Evolutionary conservation across 176 grass and related monocot genomes (phyloP).

Genomic region (Eleusine indica): DNA sequence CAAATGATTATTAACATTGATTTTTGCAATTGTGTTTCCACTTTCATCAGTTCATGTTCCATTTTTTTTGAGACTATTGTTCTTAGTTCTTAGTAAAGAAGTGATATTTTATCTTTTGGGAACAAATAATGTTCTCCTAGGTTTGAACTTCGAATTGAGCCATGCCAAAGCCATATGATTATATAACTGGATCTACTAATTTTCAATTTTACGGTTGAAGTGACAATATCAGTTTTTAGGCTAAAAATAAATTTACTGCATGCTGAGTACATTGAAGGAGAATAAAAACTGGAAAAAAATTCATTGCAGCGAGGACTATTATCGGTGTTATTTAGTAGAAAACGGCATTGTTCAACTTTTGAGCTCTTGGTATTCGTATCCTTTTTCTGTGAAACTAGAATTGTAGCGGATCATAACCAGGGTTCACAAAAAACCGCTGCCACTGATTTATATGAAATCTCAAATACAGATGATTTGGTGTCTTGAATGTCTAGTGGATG

Average conservation of each 20-base stretch:
- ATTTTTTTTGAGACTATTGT: background rate
- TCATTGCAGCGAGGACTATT: background rate
- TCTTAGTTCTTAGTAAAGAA: background rate
- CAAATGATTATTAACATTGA: background rate
- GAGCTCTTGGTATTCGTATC: slow-evolving; percentile 17
- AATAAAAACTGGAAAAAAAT: slow-evolving; percentile 23
- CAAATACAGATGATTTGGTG: background rate
- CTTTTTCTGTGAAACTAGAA: slow-evolving; percentile 8
- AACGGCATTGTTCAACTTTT: background rate
- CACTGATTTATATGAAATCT: background rate
- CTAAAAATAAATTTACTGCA: background rate
- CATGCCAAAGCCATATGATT: background rate
- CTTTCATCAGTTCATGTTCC: slow-evolving; percentile 1
- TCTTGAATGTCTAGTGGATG: background rate
- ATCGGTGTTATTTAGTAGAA: slow-evolving; percentile 1
- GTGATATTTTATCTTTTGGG: background rate
- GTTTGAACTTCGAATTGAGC: background rate
- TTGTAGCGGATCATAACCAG: background rate
- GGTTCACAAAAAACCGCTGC: background rate
- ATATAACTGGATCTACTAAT: background rate
- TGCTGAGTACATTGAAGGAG: slow-evolving; percentile 1
- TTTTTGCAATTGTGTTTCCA: background rate
- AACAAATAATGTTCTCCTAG: slow-evolving; percentile 10
- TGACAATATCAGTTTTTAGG: background rate
- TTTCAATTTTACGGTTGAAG: background rate